Conservation (phyloP, 108 stramenopile species). For the Aurantiochytrium sp. region DNA sequence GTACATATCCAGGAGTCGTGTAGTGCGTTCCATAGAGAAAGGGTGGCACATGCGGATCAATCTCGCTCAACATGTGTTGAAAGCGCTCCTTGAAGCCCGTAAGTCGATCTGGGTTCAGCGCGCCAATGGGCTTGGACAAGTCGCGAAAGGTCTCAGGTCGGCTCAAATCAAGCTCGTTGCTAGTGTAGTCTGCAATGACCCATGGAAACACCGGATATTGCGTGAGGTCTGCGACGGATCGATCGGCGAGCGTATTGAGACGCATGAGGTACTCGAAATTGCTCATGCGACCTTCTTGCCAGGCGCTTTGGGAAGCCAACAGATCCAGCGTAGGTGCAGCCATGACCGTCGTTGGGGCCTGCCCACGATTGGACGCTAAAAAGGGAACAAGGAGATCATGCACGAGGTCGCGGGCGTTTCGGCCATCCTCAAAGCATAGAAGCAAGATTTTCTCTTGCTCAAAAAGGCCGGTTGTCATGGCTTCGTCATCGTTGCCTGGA, state of each 20-base stretch:
- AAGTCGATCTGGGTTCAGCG: constrained; percentile 32
- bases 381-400: constrained; percentile 4
- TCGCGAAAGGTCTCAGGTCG: constrained; percentile 52
- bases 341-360: neutral
- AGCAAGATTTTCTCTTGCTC: neutral
- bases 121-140: constrained; percentile 51
- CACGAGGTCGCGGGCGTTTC: constrained; percentile 29
- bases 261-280: constrained; percentile 90
- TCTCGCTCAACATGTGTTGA: constrained; percentile 25
- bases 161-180: constrained; percentile 58
- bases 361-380: neutral
- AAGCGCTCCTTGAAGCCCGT: constrained; percentile 27
- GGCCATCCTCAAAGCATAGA: constrained; percentile 35
- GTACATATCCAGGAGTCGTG: constrained; percentile 90
- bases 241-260: constrained; percentile 85
- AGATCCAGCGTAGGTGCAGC: neutral
- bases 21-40: constrained; percentile 94
- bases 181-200: constrained; percentile 76
- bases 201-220: constrained; percentile 99
- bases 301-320: neutral
- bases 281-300: constrained; percentile 45
- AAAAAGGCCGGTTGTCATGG: neutral
- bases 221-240: constrained; percentile 82
- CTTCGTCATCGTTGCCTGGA: neutral
- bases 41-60: constrained; percentile 42